Conservation (phyloP, 1,139 yeast genomes). For the Hansenula lynferdii region DNA sequence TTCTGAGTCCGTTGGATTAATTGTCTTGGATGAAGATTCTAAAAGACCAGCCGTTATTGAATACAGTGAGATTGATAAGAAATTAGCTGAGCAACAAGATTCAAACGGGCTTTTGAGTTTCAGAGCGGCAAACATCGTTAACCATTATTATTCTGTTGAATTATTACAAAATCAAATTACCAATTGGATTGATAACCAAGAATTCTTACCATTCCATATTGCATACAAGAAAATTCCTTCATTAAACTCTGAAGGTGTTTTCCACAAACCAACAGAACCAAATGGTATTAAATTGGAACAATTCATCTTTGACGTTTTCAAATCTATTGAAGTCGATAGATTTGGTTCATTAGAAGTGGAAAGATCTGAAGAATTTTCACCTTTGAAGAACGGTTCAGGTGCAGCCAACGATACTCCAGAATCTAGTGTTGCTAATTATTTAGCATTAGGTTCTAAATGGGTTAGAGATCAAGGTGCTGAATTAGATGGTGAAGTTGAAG, state of each 20-base stretch:
- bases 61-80: constrained; percentile 82
- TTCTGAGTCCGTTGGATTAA: constrained; percentile 84
- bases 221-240: constrained; percentile 86
- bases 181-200: constrained; percentile 63
- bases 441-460: constrained; percentile 78
- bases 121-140: constrained; percentile 96
- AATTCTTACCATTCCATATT: constrained; percentile 82
- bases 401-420: constrained; percentile 80
- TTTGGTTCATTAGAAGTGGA: constrained; percentile 94
- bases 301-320: constrained; percentile 95
- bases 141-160: constrained; percentile 87
- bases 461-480: constrained; percentile 61
- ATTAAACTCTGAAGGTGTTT: constrained; percentile 45
- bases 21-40: constrained; percentile 61
- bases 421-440: constrained; percentile 65
- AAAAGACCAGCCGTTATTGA: constrained; percentile 88
- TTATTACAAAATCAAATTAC: constrained; percentile 58
- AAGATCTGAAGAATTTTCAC: constrained; percentile 83
- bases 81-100: constrained; percentile 61
- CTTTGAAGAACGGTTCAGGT: constrained; percentile 88
- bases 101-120: constrained; percentile 56
- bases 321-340: constrained; percentile 61
- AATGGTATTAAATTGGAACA: constrained; percentile 96
- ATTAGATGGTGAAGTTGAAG: constrained; percentile 59
- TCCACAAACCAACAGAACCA: constrained; percentile 59